Evolutionary conservation across 352 stramenopile genomes (phyloP).

Genomic region (Globisporangium radiosum): DNA sequence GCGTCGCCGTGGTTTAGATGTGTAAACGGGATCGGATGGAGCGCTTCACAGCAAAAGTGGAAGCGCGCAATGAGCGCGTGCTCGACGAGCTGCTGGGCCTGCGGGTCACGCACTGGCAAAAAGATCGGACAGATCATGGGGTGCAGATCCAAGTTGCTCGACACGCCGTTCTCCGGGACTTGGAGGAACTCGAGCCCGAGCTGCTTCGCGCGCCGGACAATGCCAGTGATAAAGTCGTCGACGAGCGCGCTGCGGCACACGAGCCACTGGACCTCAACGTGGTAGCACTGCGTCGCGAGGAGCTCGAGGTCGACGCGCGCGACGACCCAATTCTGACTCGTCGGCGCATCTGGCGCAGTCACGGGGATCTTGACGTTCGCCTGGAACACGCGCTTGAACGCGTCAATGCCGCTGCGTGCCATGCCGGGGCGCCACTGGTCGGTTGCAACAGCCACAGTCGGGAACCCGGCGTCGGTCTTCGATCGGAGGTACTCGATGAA

Average conservation of each 20-base stretch:
- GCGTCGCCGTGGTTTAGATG: conserved; percentile 16
- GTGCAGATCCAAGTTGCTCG: conserved; percentile 73
- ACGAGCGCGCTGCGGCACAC: conserved; percentile 78
- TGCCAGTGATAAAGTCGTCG: conserved; percentile 71
- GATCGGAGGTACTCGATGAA: conserved; percentile 63
- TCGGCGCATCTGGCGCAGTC: conserved; percentile 52
- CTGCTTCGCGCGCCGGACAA: conserved; percentile 68
- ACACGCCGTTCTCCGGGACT: conserved; percentile 64
- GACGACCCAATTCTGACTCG: conserved; percentile 81
- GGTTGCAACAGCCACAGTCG: conserved; percentile 45
- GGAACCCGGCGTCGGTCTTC: conserved; percentile 54
- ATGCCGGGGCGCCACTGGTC: conserved; percentile 33
- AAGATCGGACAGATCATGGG: conserved; percentile 74
- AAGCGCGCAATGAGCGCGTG: conserved; percentile 48
- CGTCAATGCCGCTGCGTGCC: conserved; percentile 35
- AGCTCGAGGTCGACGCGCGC: conserved; percentile 18
- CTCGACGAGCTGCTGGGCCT: conserved; percentile 56
- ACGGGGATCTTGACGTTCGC: conserved; percentile 70
- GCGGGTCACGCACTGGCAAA: conserved; percentile 37
- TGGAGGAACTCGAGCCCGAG: conserved; percentile 65
- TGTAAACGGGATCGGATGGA: conserved; percentile 25
- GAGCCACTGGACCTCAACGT: conserved; percentile 83
- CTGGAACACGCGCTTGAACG: conserved; percentile 64
- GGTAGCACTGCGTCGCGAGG: conserved; percentile 34
- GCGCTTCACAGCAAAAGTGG: conserved; percentile 64